Evolutionary conservation across 1,284 basidiomycete species (phyloP).

Genomic region (Phylloboletellus chloephorus): DNA sequence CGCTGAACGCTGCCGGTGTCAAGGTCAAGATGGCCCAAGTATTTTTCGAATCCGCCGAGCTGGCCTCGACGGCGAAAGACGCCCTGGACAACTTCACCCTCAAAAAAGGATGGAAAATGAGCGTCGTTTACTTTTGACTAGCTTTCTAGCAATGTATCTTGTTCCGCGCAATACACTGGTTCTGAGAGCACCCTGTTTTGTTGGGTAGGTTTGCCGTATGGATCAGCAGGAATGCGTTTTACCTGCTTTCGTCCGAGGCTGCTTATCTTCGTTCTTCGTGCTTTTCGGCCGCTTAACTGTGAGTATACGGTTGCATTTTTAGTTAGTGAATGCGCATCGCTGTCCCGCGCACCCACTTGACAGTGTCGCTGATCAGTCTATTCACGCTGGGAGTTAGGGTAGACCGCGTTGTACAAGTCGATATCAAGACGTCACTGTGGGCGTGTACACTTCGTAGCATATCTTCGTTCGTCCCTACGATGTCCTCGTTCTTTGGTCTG

Average conservation of each 20-base stretch:
- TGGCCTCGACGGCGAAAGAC: constrained; percentile 71
- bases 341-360: too few species aligned
- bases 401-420: too few species aligned
- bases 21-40: constrained; percentile 73
- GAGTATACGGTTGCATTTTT: too few species aligned
- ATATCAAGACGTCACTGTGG: constrained; percentile 3
- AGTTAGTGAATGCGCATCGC: too few species aligned
- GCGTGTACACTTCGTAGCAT: constrained; percentile 7
- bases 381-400: too few species aligned
- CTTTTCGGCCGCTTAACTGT: too few species aligned
- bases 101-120: constrained; percentile 79
- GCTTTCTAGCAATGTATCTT: constrained; percentile 13
- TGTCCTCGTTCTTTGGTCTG: constrained; percentile 85
- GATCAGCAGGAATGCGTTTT: too few species aligned
- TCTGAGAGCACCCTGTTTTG: constrained; percentile 1
- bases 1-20: constrained; percentile 54
- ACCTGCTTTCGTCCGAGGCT: too few species aligned
- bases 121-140: constrained; percentile 62
- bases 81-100: constrained; percentile 75
- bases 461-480: constrained; percentile 28
- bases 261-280: too few species aligned
- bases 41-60: constrained; percentile 63
- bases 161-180: constrained; percentile 2
- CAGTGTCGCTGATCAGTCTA: too few species aligned
- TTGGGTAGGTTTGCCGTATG: neutral